Conservation (phyloP, 2,329 filamentous ascomycete species). For the Cercospora berteroae region DNA sequence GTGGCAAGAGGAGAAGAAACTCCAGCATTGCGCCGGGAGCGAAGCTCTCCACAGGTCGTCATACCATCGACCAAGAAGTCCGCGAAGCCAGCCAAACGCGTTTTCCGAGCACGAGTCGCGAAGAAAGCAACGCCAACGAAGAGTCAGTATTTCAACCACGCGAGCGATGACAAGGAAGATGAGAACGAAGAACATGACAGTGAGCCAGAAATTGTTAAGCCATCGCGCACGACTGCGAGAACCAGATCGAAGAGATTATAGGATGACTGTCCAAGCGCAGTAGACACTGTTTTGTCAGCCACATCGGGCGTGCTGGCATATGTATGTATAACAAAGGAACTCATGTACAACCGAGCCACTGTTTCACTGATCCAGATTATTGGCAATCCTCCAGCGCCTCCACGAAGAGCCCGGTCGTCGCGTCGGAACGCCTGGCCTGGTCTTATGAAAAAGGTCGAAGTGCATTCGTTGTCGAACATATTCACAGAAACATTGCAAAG, state of each 20-base stretch:
- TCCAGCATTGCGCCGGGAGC: constrained; percentile 9
- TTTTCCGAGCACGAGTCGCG: constrained; percentile 11
- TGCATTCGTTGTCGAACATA: neutral
- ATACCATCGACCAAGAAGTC: constrained; percentile 25
- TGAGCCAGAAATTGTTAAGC: constrained; percentile 34
- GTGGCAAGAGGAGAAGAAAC: neutral
- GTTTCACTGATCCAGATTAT: neutral
- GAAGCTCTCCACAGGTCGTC: constrained; percentile 29
- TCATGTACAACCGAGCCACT: neutral
- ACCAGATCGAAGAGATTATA: constrained; percentile 27
- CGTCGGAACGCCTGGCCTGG: neutral
- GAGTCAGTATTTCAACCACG: constrained; percentile 34
- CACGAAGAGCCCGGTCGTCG: neutral
- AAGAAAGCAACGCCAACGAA: constrained; percentile 32
- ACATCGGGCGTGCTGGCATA: neutral
- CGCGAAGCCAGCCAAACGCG: constrained; percentile 1
- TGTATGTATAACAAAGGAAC: neutral
- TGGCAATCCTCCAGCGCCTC: neutral
- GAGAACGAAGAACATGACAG: constrained; percentile 25
- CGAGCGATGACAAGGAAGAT: constrained; percentile 13
- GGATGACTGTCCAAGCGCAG: neutral
- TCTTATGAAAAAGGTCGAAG: neutral
- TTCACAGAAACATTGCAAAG: neutral
- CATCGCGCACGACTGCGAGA: constrained; percentile 34
- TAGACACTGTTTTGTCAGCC: neutral